Evolutionary conservation across 2,329 filamentous ascomycete genomes (phyloP), one percentile per base, ranked within the genome.

Genomic region (Whalleya microplaca): DNA sequence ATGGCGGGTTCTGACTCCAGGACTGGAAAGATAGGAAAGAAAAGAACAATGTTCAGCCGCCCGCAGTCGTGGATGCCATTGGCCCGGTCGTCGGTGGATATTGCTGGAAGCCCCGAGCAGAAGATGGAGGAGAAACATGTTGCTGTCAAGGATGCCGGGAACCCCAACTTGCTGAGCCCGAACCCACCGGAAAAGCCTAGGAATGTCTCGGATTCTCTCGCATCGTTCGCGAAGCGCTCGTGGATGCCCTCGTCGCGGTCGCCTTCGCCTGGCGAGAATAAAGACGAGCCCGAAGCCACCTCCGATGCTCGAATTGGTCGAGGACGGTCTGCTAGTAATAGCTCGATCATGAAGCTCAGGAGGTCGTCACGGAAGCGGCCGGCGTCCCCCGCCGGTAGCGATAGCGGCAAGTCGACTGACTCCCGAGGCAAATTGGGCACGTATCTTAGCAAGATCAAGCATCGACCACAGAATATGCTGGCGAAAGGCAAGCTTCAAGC

Each of bases 391-490:
- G 64, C 70, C 10, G 66, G 62, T 3, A 64, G 65, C 32, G 69
- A 71, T 20, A 65, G 67, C n/a, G 67, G 59, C 43, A 70, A 67
- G 53, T 68, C 70, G 16, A 64, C 64, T 37, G 76, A 80, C 29
- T 71, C 75, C 12, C 62, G 71, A 37, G 64, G 67, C n/a, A 70
- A 62, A 53, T 61, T 72, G 42, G 64, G 68, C 27, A 67, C 55
- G 41, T 84, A 82, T 65, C 71, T 85, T 49, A 78, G 75, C 56
- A 83, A 76, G 67, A 79, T 84, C 57, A 83, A 81, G 65, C 75
- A 78, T 52, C 74, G 74, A 23, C 77, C 79, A 44, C 74, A 75
- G 41, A 71, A 71, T 56, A 73, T 78, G 37, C 73, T 78, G 41
- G 70, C 73, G 42, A 79, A 76, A 59, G 71, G 69, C 16, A 69